Evolutionary conservation across 108 stramenopile species (phyloP).

Genomic region (Stephanodiscus minutulus): DNA sequence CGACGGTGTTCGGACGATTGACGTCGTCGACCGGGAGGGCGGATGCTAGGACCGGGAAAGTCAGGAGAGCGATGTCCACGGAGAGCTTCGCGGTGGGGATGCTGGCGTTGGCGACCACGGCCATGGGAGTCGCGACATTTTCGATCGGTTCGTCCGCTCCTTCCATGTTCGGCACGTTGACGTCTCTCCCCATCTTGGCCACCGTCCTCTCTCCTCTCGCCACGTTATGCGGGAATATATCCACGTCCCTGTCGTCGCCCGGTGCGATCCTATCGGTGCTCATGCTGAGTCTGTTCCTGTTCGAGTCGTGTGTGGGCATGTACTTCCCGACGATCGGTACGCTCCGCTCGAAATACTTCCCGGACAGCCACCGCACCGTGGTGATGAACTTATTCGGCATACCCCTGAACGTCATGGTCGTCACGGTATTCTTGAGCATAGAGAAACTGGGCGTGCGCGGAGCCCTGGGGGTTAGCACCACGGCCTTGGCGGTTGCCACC

Average conservation of each 20-base stretch:
- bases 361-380: conserved; percentile 91
- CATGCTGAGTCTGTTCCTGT: conserved; percentile 82
- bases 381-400: conserved; percentile 98
- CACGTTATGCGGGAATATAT: conserved; percentile 34
- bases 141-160: conserved; percentile 33
- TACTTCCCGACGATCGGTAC: conserved; percentile 97
- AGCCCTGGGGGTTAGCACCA: conserved; percentile 76
- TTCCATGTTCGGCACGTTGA: conserved; percentile 12
- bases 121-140: conserved; percentile 82
- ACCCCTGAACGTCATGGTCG: conserved; percentile 92
- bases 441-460: conserved; percentile 81
- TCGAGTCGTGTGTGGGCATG: conserved; percentile 97
- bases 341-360: conserved; percentile 93
- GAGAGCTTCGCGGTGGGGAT: conserved; percentile 79
- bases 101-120: conserved; percentile 74
- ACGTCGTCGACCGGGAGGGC: conserved; percentile 28
- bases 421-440: conserved; percentile 88
- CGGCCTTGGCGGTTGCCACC: conserved; percentile 79
- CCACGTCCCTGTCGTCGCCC: conserved; percentile 35
- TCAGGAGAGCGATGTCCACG: conserved; percentile 61
- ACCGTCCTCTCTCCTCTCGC: conserved; percentile 39
- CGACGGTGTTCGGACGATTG: conserved; percentile 79
- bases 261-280: conserved; percentile 43
- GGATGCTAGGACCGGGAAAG: conserved; percentile 44
- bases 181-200: conserved; percentile 50